Percentiles rank a stretch among this genome's conserved stretches.
These are phyloP conservation scores for Beauveria pseudobassiana DNA, from an alignment of 2,329 filamentous ascomycete genomes.

Conservation along the genomic window DNA sequence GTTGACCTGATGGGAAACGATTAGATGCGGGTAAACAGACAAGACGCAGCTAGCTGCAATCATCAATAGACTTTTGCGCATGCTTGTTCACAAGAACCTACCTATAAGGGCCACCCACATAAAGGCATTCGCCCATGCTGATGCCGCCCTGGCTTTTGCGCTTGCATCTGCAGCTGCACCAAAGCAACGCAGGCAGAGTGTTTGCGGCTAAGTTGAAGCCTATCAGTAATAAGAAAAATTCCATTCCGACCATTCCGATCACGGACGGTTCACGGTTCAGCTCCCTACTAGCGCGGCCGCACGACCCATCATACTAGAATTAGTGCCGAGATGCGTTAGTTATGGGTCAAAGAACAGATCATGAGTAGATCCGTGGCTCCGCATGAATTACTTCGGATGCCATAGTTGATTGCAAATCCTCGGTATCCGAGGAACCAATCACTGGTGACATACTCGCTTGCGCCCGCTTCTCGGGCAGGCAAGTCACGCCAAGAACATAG, in stretches of 20 bases:
- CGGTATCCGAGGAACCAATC: neutral
- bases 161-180: neutral
- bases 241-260: too few species aligned
- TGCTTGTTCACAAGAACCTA: neutral
- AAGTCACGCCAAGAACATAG: too few species aligned
- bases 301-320: too few species aligned
- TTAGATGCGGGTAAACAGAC: neutral
- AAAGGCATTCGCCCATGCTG: neutral
- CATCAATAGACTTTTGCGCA: neutral
- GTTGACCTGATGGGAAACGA: neutral
- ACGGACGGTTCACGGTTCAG: neutral
- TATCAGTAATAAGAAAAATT: too few species aligned
- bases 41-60: neutral
- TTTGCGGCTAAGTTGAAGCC: neutral
- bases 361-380: too few species aligned
- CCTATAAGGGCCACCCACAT: too few species aligned
- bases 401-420: neutral
- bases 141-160: neutral
- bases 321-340: too few species aligned
- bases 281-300: neutral
- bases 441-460: neutral
- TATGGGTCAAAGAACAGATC: too few species aligned
- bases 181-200: neutral
- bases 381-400: too few species aligned
- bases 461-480: neutral